phyloP scores from a whole-genome alignment of 352 stramenopile species.

The Phytophthora europaea region DNA sequence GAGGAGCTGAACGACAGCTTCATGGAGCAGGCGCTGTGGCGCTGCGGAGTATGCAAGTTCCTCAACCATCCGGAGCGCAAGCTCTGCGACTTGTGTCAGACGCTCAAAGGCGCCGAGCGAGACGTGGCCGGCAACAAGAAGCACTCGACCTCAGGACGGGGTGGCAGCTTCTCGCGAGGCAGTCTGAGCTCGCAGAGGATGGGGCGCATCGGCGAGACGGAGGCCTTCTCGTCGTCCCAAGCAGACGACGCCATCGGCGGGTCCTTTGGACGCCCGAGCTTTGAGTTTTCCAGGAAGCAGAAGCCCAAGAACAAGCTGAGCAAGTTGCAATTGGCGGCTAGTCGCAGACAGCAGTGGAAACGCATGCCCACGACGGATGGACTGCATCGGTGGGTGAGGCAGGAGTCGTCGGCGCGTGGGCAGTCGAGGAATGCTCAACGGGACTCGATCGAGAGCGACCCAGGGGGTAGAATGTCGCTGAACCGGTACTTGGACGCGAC shows the following conservation, averaged over 20 bases:
- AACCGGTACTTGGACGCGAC: conserved; percentile 60
- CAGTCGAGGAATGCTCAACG: conserved; percentile 34
- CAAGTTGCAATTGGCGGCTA: conserved; percentile 81
- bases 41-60: conserved; percentile 92
- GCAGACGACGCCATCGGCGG: conserved; percentile 47
- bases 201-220: conserved; percentile 54
- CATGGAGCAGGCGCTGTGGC: conserved; percentile 85
- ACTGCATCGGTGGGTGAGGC: conserved; percentile 77
- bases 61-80: conserved; percentile 87
- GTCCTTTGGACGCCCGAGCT: conserved; percentile 41
- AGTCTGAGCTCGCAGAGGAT: conserved; percentile 51
- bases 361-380: conserved; percentile 80
- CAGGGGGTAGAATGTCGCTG: conserved; percentile 44
- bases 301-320: conserved; percentile 54
- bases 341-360: conserved; percentile 80
- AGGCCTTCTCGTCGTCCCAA: conserved; percentile 51
- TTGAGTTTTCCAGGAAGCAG: conserved; percentile 35
- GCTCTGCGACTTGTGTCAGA: conserved; percentile 90
- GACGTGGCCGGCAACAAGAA: conserved; percentile 53
- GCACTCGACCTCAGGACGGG: conserved; percentile 27
- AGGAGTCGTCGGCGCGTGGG: conserved; percentile 26
- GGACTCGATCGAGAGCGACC: conserved; percentile 69
- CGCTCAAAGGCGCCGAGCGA: conserved; percentile 59
- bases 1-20: conserved; percentile 89
- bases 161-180: conserved; percentile 26